A percentile compares a stretch with the other conserved stretches of the same genome.
Conservation (phyloP, 2,329 filamentous ascomycete genomes). For the Fulvia fulva region DNA sequence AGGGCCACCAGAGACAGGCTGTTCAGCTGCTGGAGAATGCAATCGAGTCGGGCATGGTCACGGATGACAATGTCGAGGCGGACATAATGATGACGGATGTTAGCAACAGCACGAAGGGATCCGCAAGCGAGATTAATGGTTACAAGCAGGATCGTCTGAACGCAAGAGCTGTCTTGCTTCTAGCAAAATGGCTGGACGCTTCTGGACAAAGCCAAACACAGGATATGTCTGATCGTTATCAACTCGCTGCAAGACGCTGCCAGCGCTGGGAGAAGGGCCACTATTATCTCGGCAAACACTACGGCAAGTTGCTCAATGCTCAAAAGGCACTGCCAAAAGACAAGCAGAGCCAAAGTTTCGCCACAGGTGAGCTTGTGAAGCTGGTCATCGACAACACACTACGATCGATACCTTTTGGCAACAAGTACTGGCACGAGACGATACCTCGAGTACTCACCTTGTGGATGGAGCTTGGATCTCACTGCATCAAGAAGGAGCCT, state of each 20-base stretch:
- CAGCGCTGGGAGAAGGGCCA: slow-evolving; percentile 91
- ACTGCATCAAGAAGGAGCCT: slow-evolving; percentile 45
- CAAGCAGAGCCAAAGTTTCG: slow-evolving; percentile 57
- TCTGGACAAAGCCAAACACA: slow-evolving; percentile 89
- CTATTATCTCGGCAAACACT: slow-evolving; percentile 94
- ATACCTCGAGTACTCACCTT: slow-evolving; percentile 86
- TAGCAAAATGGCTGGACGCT: slow-evolving; percentile 94
- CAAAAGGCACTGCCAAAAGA: slow-evolving; percentile 72
- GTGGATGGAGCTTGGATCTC: slow-evolving; percentile 86
- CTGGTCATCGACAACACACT: slow-evolving; percentile 92
- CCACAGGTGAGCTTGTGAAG: slow-evolving; percentile 79
- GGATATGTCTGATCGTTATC: slow-evolving; percentile 75
- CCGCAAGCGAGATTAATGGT: slow-evolving; percentile 27
- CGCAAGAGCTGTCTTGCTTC: slow-evolving; percentile 77
- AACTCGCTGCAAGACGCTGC: slow-evolving; percentile 67
- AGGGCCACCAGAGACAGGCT: slow-evolving; percentile 88
- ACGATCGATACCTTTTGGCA: slow-evolving; percentile 78
- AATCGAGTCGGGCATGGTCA: slow-evolving; percentile 76
- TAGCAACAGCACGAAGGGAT: slow-evolving; percentile 3
- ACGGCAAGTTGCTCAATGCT: slow-evolving; percentile 91
- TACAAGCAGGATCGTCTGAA: slow-evolving; percentile 57
- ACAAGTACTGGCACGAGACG: slow-evolving; percentile 94
- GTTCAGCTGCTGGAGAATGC: slow-evolving; percentile 87
- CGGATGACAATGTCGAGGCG: slow-evolving; percentile 14
- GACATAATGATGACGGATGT: slow-evolving; percentile 7